A percentile compares a stretch with the other conserved stretches of the same genome.
These are phyloP conservation scores for Hanseniaspora clermontiae DNA, from an alignment of 805 yeast species.

Conservation along the genomic window DNA sequence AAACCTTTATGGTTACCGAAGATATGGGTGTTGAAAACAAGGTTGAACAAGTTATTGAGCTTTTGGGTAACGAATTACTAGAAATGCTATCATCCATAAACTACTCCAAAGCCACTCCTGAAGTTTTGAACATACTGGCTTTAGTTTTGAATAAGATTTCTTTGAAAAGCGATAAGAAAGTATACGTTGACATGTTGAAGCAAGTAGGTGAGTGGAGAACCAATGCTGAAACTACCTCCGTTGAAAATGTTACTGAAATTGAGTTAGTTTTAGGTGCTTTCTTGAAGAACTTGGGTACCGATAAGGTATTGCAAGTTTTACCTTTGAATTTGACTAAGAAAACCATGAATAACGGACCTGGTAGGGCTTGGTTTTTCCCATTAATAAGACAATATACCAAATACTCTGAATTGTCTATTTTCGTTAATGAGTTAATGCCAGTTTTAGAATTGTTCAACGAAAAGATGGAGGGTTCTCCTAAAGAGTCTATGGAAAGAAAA, in stretches of 20 bases:
- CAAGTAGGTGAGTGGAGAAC: constrained; percentile 80
- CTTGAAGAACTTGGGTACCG: constrained; percentile 75
- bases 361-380: constrained; percentile 93
- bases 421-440: constrained; percentile 54
- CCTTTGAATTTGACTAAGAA: constrained; percentile 62
- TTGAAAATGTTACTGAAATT: constrained; percentile 56
- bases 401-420: constrained; percentile 55
- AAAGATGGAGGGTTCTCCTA: constrained; percentile 34
- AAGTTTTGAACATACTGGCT: constrained; percentile 55
- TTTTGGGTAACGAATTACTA: constrained; percentile 43
- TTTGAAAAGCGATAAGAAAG: constrained; percentile 46
- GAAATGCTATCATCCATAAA: constrained; percentile 36
- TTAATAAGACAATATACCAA: constrained; percentile 74
- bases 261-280: constrained; percentile 74
- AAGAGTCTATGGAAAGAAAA: constrained; percentile 57
- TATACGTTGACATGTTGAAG: constrained; percentile 47
- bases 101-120: constrained; percentile 64
- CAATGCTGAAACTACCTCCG: constrained; percentile 42
- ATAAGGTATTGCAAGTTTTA: constrained; percentile 53
- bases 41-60: constrained; percentile 39
- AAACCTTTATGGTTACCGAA: constrained; percentile 39
- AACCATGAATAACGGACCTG: constrained; percentile 31
- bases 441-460: constrained; percentile 41
- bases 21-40: constrained; percentile 45
- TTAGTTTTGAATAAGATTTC: constrained; percentile 52